A percentile compares a stretch with the other conserved stretches of the same genome.
Conservation (phyloP, 1,284 basidiomycete species). For the Sporisorium sorghi region DNA sequence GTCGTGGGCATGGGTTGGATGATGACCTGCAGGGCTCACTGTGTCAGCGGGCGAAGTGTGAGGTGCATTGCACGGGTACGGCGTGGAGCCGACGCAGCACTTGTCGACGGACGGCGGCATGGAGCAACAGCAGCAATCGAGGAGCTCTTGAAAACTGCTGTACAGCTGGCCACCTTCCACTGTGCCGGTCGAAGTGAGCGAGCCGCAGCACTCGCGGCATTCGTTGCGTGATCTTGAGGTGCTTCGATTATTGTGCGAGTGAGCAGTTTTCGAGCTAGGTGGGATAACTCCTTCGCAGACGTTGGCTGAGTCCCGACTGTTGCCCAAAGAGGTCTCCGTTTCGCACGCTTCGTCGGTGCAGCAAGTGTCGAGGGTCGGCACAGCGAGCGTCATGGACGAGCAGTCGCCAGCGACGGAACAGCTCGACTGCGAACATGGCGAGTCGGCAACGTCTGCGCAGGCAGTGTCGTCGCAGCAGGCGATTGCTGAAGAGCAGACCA, state of each 20-base stretch:
- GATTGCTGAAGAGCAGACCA: conserved; percentile 18
- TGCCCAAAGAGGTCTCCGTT: conserved; percentile 2
- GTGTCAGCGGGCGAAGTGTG: conserved; percentile 11
- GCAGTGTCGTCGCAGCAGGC: conserved; percentile 31
- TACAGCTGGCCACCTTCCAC: conserved; percentile 32
- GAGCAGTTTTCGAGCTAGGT: conserved; percentile 3
- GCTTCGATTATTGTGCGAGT: neutral
- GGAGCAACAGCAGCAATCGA: conserved; percentile 52
- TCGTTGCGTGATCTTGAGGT: conserved; percentile 16
- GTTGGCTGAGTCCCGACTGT: conserved; percentile 6
- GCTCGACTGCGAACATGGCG: conserved; percentile 21
- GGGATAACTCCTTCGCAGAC: conserved; percentile 10
- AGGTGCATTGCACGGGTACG: conserved; percentile 14
- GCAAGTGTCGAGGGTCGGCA: conserved; percentile 27
- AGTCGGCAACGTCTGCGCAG: conserved; percentile 20
- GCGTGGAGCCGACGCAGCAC: conserved; percentile 28
- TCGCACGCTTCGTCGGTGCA: conserved; percentile 36
- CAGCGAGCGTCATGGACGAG: conserved; percentile 24
- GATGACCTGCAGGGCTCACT: conserved; percentile 9
- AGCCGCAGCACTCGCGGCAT: conserved; percentile 37
- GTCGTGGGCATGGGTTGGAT: conserved; percentile 1
- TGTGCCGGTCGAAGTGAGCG: conserved; percentile 13
- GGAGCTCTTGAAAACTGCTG: conserved; percentile 51
- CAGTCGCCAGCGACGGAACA: conserved; percentile 26
- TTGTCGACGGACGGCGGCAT: conserved; percentile 44